These are phyloP conservation scores for Rhynchospora pubera DNA, from an alignment of 176 grass and related monocot species.

Conservation along the genomic window DNA sequence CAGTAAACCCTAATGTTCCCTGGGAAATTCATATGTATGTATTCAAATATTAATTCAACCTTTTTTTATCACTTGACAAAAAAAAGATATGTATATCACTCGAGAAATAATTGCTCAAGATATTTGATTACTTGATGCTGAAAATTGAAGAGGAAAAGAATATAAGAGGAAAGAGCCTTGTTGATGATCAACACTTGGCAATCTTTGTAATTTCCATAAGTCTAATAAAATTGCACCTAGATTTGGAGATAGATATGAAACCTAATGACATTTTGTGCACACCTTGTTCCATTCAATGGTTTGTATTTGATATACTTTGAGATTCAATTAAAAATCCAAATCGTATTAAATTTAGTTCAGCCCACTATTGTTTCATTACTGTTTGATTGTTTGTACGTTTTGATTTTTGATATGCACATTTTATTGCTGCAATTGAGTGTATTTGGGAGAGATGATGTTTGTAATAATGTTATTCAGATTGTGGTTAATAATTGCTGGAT, in stretches of 20 bases:
- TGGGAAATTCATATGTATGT: constrained; percentile 19
- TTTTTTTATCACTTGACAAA: background rate
- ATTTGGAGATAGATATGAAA: background rate
- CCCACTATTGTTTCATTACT: background rate
- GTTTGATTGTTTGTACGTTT: background rate
- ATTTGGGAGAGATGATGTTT: too few species aligned
- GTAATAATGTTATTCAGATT: too few species aligned
- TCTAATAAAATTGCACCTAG: background rate
- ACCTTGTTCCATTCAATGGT: background rate
- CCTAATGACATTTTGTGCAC: background rate
- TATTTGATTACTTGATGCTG: background rate
- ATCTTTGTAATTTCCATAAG: background rate
- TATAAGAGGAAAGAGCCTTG: background rate
- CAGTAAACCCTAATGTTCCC: constrained; percentile 96
- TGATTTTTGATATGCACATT: background rate
- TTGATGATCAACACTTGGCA: background rate
- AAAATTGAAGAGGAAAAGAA: background rate
- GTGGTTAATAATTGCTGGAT: too few species aligned
- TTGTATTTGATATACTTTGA: background rate
- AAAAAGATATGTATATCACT: too few species aligned
- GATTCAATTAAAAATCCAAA: background rate
- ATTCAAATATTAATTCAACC: background rate
- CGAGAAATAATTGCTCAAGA: too few species aligned
- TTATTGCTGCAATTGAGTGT: too few species aligned
- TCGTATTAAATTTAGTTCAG: background rate